Conservation (phyloP, 1,284 basidiomycete species). For the Pseudozyma sp. region DNA sequence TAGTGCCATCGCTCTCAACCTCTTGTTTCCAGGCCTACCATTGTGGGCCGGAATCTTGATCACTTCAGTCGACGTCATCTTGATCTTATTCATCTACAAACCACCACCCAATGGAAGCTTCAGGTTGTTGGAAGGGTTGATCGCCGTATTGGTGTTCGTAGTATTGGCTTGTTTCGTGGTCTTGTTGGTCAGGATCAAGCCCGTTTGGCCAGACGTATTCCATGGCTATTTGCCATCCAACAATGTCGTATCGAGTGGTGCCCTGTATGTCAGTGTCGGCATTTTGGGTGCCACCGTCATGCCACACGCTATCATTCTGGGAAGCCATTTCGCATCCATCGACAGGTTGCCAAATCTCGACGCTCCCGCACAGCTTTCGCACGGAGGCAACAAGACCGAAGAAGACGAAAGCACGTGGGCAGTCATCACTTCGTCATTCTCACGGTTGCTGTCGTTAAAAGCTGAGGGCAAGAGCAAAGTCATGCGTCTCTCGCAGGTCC, state of each 20-base stretch:
- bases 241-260: slow-evolving; percentile 73
- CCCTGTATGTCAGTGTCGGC: slow-evolving; percentile 81
- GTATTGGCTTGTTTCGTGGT: slow-evolving; percentile 79
- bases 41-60: slow-evolving; percentile 75
- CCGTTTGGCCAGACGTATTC: slow-evolving; percentile 84
- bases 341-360: slow-evolving; percentile 45
- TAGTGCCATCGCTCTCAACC: slow-evolving; percentile 80
- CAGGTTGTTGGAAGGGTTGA: slow-evolving; percentile 76
- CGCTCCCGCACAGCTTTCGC: neutral
- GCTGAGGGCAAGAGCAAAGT: slow-evolving; percentile 21
- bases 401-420: slow-evolving; percentile 12
- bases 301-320: slow-evolving; percentile 92
- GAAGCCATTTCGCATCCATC: slow-evolving; percentile 74
- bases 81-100: slow-evolving; percentile 73
- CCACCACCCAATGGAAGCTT: slow-evolving; percentile 66
- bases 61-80: slow-evolving; percentile 84
- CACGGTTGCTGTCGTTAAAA: slow-evolving; percentile 11
- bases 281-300: slow-evolving; percentile 75
- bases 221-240: slow-evolving; percentile 83
- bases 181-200: slow-evolving; percentile 79
- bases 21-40: slow-evolving; percentile 80
- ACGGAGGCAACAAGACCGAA: no score
- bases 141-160: slow-evolving; percentile 73
- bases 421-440: slow-evolving; percentile 14
- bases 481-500: slow-evolving; percentile 18